Conservation (phyloP, 2,329 filamentous ascomycete genomes). For the Curvularia hawaiiensis region DNA sequence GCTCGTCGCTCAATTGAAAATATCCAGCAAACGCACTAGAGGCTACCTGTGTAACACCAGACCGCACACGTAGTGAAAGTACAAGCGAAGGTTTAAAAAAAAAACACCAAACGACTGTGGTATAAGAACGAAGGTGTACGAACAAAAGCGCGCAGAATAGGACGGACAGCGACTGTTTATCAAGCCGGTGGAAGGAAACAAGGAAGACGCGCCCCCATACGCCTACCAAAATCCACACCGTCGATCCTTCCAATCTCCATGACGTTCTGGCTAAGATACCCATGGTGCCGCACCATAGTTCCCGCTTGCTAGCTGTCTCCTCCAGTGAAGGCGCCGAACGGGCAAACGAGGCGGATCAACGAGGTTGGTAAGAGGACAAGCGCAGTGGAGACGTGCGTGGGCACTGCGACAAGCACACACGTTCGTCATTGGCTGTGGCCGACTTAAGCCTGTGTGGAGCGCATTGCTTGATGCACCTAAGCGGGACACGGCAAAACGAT, state of each 20-base stretch:
- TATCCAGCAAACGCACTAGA: neutral
- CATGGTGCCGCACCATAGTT: neutral
- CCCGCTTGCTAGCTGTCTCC: slow-evolving; percentile 1
- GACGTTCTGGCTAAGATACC: slow-evolving; percentile 1
- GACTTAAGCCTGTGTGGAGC: slow-evolving; percentile 8
- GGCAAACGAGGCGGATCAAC: slow-evolving; percentile 5
- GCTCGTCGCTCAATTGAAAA: neutral
- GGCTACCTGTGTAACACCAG: neutral
- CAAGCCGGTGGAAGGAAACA: neutral
- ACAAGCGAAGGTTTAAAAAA: neutral
- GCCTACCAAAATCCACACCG: neutral
- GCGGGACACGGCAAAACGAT: slow-evolving; percentile 3
- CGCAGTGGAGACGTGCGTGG: slow-evolving; percentile 6
- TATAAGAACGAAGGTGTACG: neutral
- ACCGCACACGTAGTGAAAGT: neutral
- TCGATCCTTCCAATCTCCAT: slow-evolving; percentile 12
- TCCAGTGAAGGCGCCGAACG: slow-evolving; percentile 8
- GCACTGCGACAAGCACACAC: neutral
- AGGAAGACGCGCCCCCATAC: neutral
- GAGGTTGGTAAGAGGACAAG: slow-evolving; percentile 1
- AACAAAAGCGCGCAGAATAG: neutral
- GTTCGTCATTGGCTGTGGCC: slow-evolving; percentile 5
- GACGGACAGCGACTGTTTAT: slow-evolving; percentile 1
- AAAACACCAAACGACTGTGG: neutral
- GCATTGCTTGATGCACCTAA: slow-evolving; percentile 13